phyloP scores from a whole-genome alignment of 2,329 filamentous ascomycete genomes.

The Nemania diffusa region DNA sequence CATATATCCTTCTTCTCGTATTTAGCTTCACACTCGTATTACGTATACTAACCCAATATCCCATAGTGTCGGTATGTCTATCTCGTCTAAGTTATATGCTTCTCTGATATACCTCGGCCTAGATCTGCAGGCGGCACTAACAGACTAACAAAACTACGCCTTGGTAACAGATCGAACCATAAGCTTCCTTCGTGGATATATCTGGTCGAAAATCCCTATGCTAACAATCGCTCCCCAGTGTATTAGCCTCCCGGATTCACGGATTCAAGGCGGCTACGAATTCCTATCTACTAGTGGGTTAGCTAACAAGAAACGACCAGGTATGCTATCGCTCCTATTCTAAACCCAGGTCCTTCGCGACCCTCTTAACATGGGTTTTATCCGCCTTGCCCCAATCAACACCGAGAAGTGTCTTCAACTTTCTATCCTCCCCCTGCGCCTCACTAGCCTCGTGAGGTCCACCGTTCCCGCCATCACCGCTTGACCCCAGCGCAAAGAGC shows the following conservation, averaged over 20 bases:
- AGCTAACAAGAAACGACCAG: background rate
- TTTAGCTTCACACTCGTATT: background rate
- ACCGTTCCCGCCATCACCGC: background rate
- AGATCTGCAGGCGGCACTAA: background rate
- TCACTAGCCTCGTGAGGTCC: slow-evolving; percentile 38
- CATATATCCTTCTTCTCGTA: background rate
- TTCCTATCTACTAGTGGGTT: background rate
- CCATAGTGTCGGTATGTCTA: background rate
- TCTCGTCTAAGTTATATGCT: background rate
- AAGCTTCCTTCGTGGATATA: too few species aligned
- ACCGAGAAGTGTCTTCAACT: slow-evolving; percentile 56
- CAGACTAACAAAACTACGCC: too few species aligned
- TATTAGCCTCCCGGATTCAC: background rate
- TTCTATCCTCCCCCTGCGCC: slow-evolving; percentile 5
- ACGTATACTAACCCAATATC: background rate
- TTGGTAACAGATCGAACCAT: background rate
- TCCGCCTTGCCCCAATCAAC: slow-evolving; percentile 68
- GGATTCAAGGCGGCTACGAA: background rate
- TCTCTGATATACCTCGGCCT: background rate
- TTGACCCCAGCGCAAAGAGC: slow-evolving; percentile 45
- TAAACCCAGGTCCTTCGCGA: slow-evolving; percentile 58
- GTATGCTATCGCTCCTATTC: slow-evolving; percentile 32
- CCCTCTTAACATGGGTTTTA: slow-evolving; percentile 56
- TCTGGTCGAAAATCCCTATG: background rate
- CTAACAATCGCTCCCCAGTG: background rate